Conservation (phyloP, 1,139 yeast genomes). For the Taphrina communis region DNA sequence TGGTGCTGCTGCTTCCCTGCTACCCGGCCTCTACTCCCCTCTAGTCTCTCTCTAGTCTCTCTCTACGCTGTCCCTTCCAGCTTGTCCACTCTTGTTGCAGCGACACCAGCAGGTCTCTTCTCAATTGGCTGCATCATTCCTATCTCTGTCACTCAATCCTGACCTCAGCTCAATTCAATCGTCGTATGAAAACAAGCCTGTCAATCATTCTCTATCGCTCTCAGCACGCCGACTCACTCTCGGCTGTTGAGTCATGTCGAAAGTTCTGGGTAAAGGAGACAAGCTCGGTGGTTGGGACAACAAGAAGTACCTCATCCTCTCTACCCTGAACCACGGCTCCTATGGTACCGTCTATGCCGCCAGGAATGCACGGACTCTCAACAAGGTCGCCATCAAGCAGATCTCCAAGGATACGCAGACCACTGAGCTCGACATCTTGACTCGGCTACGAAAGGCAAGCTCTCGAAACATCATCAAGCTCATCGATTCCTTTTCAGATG, state of each 20-base stretch:
- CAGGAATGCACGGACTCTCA: constrained; percentile 57
- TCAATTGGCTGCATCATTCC: not conserved
- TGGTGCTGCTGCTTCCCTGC: not conserved
- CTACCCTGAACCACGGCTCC: constrained; percentile 88
- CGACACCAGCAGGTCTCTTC: not conserved
- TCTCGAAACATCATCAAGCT: constrained; percentile 65
- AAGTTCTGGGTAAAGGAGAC: constrained; percentile 28
- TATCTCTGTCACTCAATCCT: not conserved
- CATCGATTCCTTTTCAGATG: constrained; percentile 75
- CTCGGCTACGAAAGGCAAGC: constrained; percentile 53
- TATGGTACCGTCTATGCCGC: constrained; percentile 92
- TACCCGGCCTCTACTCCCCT: not conserved
- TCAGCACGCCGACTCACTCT: not conserved
- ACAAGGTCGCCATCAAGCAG: constrained; percentile 38
- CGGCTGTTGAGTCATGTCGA: constrained; percentile 22
- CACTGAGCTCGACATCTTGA: constrained; percentile 40
- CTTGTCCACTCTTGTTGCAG: not conserved
- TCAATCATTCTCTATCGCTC: not conserved
- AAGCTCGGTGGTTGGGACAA: constrained; percentile 37
- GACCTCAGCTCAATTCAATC: not conserved
- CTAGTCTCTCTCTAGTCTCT: not conserved
- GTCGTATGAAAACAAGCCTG: constrained; percentile 4
- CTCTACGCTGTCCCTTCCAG: not conserved
- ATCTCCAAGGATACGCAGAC: constrained; percentile 26
- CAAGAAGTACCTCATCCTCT: constrained; percentile 63